Conservation (phyloP, 768 basidiomycete genomes). For the Mycena pura region DNA sequence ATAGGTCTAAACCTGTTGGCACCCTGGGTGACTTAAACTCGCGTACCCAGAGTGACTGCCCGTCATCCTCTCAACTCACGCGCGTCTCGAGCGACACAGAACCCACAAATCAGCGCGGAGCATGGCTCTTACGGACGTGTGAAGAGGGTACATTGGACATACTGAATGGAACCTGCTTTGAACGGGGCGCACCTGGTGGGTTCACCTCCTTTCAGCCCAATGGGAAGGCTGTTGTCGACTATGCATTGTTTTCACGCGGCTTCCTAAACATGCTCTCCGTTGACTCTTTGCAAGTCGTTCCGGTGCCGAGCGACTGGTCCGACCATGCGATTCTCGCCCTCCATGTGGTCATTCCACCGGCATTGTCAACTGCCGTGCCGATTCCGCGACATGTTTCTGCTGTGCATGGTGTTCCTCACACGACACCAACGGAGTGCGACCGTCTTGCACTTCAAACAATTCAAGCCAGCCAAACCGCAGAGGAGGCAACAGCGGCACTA, state of each 20-base stretch:
- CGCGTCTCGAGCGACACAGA: not conserved
- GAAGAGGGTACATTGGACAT: not conserved
- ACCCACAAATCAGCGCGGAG: not conserved
- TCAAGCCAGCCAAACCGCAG: not conserved
- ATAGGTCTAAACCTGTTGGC: not conserved
- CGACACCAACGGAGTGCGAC: not conserved
- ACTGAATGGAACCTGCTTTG: not conserved
- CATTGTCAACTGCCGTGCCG: too few species aligned
- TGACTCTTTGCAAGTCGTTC: not conserved
- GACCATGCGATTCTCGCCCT: not conserved
- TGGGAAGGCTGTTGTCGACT: not conserved
- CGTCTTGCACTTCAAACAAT: not conserved
- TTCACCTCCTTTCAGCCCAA: constrained; percentile 1
- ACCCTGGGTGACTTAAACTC: not conserved
- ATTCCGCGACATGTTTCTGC: too few species aligned
- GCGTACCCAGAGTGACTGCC: not conserved
- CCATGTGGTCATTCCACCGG: not conserved
- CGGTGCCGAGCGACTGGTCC: not conserved
- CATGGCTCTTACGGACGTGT: not conserved
- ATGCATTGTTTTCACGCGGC: not conserved
- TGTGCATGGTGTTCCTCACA: too few species aligned
- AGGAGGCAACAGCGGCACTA: not conserved
- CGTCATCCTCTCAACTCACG: not conserved
- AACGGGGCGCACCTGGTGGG: not conserved
- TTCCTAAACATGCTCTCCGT: not conserved